A percentile compares a stretch with the other conserved stretches of the same genome.
Conservation (phyloP, 805 yeast species). For the Ogataea nonfermentans region DNA sequence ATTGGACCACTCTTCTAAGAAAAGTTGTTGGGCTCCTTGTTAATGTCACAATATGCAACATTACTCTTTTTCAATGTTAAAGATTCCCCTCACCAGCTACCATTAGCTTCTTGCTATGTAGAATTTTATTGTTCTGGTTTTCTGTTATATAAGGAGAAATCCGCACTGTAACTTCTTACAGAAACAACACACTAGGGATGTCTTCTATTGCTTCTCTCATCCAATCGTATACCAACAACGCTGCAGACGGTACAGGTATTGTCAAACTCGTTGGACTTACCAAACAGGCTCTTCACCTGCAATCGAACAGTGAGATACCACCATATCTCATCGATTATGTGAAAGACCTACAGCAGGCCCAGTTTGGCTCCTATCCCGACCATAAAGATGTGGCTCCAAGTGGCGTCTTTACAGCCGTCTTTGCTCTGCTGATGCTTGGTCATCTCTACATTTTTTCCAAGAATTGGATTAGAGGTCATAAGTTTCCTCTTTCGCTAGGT, state of each 20-base stretch:
- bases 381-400: slow-evolving; percentile 56
- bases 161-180: neutral
- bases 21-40: too few species aligned
- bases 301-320: slow-evolving; percentile 37
- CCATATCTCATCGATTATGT: slow-evolving; percentile 36
- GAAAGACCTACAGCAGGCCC: slow-evolving; percentile 41
- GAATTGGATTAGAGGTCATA: slow-evolving; percentile 56
- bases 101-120: too few species aligned
- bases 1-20: too few species aligned
- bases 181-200: slow-evolving; percentile 6
- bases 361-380: slow-evolving; percentile 66
- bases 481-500: slow-evolving; percentile 53
- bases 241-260: slow-evolving; percentile 53
- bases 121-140: neutral
- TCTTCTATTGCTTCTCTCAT: slow-evolving; percentile 24
- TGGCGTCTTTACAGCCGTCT: slow-evolving; percentile 54
- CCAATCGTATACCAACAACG: slow-evolving; percentile 35
- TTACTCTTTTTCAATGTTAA: too few species aligned
- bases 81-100: too few species aligned
- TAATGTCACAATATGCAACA: too few species aligned
- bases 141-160: neutral
- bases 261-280: slow-evolving; percentile 33
- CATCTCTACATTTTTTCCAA: slow-evolving; percentile 46
- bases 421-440: slow-evolving; percentile 45
- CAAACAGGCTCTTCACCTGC: slow-evolving; percentile 25